Conservation (phyloP, 2,329 filamentous ascomycete species). For the Didymellaceae sp. region DNA sequence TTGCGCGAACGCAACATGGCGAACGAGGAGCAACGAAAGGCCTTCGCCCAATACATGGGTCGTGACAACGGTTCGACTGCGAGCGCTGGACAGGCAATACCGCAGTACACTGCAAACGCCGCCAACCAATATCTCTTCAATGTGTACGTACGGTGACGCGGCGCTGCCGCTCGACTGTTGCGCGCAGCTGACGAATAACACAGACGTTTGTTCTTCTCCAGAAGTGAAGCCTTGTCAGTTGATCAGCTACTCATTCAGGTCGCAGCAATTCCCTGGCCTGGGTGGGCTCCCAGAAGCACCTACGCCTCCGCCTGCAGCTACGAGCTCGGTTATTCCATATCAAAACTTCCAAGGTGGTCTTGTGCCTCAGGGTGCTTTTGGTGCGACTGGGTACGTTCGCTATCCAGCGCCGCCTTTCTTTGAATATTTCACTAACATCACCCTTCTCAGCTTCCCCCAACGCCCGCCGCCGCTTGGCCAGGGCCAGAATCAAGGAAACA, state of each 20-base stretch:
- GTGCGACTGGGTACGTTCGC: constrained; percentile 8
- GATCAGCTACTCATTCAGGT: constrained; percentile 13
- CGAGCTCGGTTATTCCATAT: constrained; percentile 29
- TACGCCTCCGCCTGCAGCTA: constrained; percentile 33
- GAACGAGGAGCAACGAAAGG: constrained; percentile 39
- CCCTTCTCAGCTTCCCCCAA: constrained; percentile 18
- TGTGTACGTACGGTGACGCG: constrained; percentile 30
- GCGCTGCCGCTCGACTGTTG: background rate
- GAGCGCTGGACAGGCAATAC: constrained; percentile 22
- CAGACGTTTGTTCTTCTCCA: constrained; percentile 14
- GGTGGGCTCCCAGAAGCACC: constrained; percentile 34
- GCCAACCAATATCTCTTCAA: constrained; percentile 33
- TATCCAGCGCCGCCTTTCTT: background rate
- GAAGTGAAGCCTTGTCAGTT: background rate
- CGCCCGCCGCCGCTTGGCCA: constrained; percentile 27
- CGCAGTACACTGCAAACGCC: constrained; percentile 28
- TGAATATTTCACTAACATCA: background rate
- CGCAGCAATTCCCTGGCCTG: constrained; percentile 31
- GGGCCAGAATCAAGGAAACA: background rate
- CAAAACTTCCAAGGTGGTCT: constrained; percentile 22
- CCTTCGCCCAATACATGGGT: constrained; percentile 43
- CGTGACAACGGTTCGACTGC: constrained; percentile 14
- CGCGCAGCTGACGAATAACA: constrained; percentile 13
- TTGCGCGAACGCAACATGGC: constrained; percentile 32
- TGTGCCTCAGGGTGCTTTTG: constrained; percentile 17